Conservation (phyloP, 192 early-diverging fungal species). For the Fimicolochytrium jonesii region DNA sequence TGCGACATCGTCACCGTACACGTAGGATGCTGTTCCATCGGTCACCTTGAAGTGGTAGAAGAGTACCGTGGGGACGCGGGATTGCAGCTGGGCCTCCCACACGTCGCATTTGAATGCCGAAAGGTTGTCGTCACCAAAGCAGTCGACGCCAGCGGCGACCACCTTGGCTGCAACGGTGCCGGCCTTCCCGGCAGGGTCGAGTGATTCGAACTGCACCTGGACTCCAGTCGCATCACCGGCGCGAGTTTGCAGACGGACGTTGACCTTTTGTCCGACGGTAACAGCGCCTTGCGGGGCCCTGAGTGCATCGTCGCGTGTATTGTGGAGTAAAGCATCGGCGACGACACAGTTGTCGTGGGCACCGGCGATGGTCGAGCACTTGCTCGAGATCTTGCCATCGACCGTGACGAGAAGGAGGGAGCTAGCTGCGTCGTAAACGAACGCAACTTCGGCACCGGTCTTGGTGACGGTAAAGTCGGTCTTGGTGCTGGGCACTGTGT, state of each 20-base stretch:
- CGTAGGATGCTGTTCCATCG: neutral
- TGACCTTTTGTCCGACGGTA: neutral
- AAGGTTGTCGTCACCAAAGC: neutral
- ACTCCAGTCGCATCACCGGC: neutral
- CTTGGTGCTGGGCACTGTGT: neutral
- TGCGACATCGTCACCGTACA: neutral
- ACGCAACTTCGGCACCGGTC: neutral
- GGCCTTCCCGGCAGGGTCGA: neutral
- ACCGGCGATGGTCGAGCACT: neutral
- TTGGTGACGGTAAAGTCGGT: neutral
- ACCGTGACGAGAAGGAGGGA: neutral
- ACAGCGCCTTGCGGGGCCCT: neutral
- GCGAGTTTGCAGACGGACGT: neutral
- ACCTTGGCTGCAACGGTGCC: neutral
- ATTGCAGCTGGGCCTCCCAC: neutral
- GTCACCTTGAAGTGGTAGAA: neutral
- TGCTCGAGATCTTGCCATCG: neutral
- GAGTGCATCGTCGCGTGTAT: neutral
- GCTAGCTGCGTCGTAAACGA: neutral
- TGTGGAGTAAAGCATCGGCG: neutral
- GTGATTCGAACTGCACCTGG: neutral
- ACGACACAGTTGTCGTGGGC: neutral
- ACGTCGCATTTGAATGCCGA: neutral
- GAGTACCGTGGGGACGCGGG: neutral
- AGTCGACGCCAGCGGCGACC: neutral